Conservation (phyloP, 192 early-diverging fungal species). For the Linnemannia zychae region DNA sequence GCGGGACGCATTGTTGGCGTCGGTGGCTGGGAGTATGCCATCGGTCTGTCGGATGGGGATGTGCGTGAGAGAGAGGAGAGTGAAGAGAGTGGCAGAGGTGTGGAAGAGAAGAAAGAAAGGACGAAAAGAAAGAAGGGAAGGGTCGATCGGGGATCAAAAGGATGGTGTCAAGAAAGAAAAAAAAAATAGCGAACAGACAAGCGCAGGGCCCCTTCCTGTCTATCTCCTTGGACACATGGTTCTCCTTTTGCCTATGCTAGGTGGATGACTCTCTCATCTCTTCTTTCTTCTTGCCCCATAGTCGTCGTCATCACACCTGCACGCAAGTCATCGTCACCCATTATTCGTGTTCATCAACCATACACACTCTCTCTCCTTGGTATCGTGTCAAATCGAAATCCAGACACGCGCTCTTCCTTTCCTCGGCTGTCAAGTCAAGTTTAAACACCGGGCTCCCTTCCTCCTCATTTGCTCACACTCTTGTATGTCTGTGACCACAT, state of each 20-base stretch:
- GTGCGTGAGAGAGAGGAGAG: neutral
- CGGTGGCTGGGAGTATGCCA: slow-evolving; percentile 50
- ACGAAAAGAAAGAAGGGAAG: neutral
- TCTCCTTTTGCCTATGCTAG: neutral
- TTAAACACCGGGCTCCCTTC: neutral
- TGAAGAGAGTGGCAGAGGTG: neutral
- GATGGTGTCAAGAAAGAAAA: slow-evolving; percentile 10
- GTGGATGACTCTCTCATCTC: slow-evolving; percentile 1
- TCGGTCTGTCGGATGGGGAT: neutral
- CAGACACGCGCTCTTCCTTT: neutral
- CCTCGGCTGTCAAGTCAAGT: neutral
- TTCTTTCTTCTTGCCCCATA: neutral
- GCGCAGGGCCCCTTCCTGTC: too few relatives aligned
- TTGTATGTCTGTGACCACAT: neutral
- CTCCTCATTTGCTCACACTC: neutral
- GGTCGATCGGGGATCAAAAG: neutral
- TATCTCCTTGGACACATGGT: neutral
- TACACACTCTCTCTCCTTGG: neutral
- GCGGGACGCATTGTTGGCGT: slow-evolving; percentile 35
- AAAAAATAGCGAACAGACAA: neutral
- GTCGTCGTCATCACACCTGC: neutral
- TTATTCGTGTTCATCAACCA: too few relatives aligned
- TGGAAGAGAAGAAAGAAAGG: neutral
- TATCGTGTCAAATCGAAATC: neutral
- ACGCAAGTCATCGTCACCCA: too few relatives aligned